phyloP scores from a whole-genome alignment of 768 basidiomycete species.

The Gelatoporia subvermispora region DNA sequence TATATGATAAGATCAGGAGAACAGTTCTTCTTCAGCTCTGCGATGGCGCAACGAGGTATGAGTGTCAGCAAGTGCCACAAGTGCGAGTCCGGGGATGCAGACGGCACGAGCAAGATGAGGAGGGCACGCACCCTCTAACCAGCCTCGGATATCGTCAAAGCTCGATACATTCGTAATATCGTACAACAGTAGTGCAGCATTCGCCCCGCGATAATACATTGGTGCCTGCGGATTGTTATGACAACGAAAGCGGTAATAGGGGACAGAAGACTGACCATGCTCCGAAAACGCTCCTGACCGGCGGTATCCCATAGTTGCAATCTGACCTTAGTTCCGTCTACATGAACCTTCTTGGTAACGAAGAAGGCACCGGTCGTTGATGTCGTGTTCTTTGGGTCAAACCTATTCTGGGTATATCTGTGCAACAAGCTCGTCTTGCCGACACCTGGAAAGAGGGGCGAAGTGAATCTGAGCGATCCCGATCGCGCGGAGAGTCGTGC shows the following conservation, averaged over 20 bases:
- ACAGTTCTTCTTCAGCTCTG: constrained; percentile 89
- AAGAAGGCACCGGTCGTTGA: constrained; percentile 93
- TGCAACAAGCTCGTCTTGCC: constrained; percentile 90
- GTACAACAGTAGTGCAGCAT: constrained; percentile 90
- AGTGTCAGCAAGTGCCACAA: no score
- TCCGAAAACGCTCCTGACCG: constrained; percentile 88
- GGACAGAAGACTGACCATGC: constrained; percentile 55
- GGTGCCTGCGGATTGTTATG: constrained; percentile 55
- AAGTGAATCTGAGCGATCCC: constrained; percentile 7
- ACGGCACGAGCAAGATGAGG: background rate
- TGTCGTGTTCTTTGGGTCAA: constrained; percentile 82
- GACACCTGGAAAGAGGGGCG: constrained; percentile 50
- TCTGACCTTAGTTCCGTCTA: constrained; percentile 82
- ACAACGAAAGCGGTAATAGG: constrained; percentile 1
- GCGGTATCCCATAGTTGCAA: constrained; percentile 92
- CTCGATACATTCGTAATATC: constrained; percentile 89
- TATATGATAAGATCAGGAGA: constrained; percentile 87
- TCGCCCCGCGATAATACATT: constrained; percentile 95
- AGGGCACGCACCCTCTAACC: constrained; percentile 67
- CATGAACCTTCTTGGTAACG: constrained; percentile 85
- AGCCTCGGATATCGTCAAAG: constrained; percentile 87
- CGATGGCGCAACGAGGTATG: constrained; percentile 2
- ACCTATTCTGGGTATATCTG: constrained; percentile 87
- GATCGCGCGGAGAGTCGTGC: constrained; percentile 14
- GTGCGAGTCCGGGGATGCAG: background rate